These are phyloP conservation scores for Apodospora peruviana DNA, from an alignment of 495 filamentous ascomycete genomes.

Conservation along the genomic window DNA sequence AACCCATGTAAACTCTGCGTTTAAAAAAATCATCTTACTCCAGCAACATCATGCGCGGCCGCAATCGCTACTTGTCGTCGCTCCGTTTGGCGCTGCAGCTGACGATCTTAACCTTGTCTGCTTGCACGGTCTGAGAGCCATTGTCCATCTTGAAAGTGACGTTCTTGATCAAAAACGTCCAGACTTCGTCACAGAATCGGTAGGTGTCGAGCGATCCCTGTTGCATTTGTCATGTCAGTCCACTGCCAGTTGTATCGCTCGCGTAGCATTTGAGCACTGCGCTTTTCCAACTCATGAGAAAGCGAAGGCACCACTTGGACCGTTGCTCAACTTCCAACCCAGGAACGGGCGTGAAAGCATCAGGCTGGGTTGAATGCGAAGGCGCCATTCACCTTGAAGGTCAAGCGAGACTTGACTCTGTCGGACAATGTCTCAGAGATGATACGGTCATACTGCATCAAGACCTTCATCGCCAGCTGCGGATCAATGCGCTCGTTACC, in stretches of 20 bases:
- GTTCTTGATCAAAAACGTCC: constrained; percentile 99
- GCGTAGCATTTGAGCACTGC: too few species aligned
- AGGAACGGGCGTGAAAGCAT: not conserved
- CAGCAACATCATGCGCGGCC: too few species aligned
- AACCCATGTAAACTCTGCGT: too few species aligned
- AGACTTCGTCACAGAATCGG: constrained; percentile 99
- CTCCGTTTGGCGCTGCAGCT: constrained; percentile 86
- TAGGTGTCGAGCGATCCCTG: constrained; percentile 98
- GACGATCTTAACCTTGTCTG: constrained; percentile 94
- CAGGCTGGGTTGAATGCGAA: not conserved
- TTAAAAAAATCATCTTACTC: too few species aligned
- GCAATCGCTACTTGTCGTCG: constrained; percentile 62
- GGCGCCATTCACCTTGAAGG: constrained; percentile 75
- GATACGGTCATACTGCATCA: constrained; percentile 84
- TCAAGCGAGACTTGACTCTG: constrained; percentile 83
- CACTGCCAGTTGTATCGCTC: too few species aligned
- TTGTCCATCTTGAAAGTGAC: constrained; percentile 96
- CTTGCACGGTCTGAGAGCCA: constrained; percentile 45
- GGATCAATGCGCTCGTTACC: constrained; percentile 89
- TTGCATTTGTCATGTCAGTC: not conserved
- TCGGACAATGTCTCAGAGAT: constrained; percentile 85
- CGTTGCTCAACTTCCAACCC: not conserved
- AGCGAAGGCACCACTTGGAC: too few species aligned
- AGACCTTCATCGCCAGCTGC: constrained; percentile 96
- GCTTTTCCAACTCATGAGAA: too few species aligned